phyloP scores from a whole-genome alignment of 1,284 basidiomycete species.

The Dichomitus squalens region DNA sequence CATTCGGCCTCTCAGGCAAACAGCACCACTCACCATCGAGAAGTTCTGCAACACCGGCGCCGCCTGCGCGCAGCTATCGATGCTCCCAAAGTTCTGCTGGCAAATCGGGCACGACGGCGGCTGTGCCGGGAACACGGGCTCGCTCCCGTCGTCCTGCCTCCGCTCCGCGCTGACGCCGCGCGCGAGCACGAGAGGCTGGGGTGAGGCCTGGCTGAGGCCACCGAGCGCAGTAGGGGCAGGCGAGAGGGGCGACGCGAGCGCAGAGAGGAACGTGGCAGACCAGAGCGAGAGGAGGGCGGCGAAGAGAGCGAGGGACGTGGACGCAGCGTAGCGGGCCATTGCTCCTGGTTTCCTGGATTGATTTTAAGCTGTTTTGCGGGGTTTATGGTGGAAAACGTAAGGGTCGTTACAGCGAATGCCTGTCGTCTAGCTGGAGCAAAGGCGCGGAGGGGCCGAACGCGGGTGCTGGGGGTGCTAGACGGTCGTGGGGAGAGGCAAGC shows the following conservation, averaged over 20 bases:
- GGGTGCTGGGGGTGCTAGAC: neutral
- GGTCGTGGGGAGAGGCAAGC: slow-evolving; percentile 4
- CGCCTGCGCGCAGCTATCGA: slow-evolving; percentile 59
- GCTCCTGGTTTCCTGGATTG: neutral
- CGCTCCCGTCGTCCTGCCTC: slow-evolving; percentile 11
- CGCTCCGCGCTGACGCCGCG: neutral
- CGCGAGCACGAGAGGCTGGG: neutral
- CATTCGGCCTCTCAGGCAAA: too few species aligned
- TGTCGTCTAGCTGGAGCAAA: neutral
- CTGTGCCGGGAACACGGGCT: slow-evolving; percentile 51
- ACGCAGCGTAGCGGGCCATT: slow-evolving; percentile 12
- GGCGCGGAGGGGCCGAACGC: neutral
- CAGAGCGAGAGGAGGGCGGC: slow-evolving; percentile 11
- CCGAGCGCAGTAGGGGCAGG: slow-evolving; percentile 8
- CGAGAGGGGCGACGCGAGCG: slow-evolving; percentile 15
- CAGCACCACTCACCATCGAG: slow-evolving; percentile 42
- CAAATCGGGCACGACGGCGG: slow-evolving; percentile 60
- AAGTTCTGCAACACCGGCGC: slow-evolving; percentile 62
- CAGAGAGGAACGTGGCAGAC: slow-evolving; percentile 7
- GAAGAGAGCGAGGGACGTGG: slow-evolving; percentile 12
- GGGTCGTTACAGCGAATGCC: slow-evolving; percentile 1
- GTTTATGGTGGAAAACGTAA: neutral
- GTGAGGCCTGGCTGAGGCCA: neutral
- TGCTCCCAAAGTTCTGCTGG: slow-evolving; percentile 49
- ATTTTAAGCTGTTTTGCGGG: neutral